A percentile compares a stretch with the other conserved stretches of the same genome.
phyloP scores from a whole-genome alignment of 2,329 filamentous ascomycete species.

The Geosmithia flava region DNA sequence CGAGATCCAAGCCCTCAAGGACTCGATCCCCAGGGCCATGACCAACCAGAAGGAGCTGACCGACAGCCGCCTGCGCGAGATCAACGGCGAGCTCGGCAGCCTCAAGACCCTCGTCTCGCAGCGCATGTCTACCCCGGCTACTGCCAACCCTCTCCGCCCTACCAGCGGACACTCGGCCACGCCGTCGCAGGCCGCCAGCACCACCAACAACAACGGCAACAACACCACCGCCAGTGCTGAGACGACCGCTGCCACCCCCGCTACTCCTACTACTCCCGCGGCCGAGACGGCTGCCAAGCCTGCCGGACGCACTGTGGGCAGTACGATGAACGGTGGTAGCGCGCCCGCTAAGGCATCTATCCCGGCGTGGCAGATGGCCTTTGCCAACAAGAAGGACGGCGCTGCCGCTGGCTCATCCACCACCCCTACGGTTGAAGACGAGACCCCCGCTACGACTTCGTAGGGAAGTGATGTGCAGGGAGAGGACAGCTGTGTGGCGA shows the following conservation, averaged over 20 bases:
- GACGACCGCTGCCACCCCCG: not conserved
- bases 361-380: constrained; percentile 69
- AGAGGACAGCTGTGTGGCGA: not conserved
- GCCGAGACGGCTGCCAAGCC: constrained; percentile 1
- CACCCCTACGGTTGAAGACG: constrained; percentile 1
- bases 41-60: constrained; percentile 77
- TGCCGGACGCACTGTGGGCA: not conserved
- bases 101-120: constrained; percentile 75
- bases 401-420: not conserved
- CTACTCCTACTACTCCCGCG: not conserved
- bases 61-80: constrained; percentile 70
- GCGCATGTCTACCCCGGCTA: constrained; percentile 33
- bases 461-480: not conserved
- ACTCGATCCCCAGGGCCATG: constrained; percentile 78
- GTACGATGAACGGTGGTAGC: constrained; percentile 18
- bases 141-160: constrained; percentile 12
- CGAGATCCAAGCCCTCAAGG: constrained; percentile 72
- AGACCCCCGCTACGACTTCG: not conserved
- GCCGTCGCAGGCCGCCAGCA: not conserved
- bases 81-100: constrained; percentile 80
- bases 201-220: not conserved
- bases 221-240: not conserved
- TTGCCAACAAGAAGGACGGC: constrained; percentile 36
- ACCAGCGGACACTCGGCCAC: constrained; percentile 21
- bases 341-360: constrained; percentile 52